Evolutionary conservation across 768 basidiomycete genomes (phyloP).

Genomic region (Rhizopogon salebrosus): DNA sequence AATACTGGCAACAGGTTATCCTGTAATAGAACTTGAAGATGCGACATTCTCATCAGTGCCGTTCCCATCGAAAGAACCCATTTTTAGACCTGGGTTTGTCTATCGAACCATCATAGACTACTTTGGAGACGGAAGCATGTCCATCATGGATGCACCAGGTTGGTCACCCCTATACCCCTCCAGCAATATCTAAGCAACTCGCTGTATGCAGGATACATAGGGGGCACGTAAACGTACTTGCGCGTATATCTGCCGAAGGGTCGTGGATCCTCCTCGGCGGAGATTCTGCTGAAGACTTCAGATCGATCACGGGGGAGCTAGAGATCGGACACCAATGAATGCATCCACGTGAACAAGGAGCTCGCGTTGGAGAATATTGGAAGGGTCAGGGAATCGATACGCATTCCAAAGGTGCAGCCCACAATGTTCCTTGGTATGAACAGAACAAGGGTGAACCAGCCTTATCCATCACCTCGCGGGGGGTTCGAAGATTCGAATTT

Average conservation of each 20-base stretch:
- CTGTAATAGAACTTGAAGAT: constrained; percentile 34
- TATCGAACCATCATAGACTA: constrained; percentile 49
- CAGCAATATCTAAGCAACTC: not conserved
- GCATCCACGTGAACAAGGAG: constrained; percentile 36
- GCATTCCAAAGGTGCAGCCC: constrained; percentile 37
- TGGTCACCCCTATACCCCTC: not conserved
- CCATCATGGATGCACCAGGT: constrained; percentile 51
- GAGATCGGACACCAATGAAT: constrained; percentile 30
- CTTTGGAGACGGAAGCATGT: constrained; percentile 54
- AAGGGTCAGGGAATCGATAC: constrained; percentile 32
- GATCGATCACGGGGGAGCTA: constrained; percentile 41
- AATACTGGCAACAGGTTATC: constrained; percentile 37
- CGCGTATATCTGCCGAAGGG: constrained; percentile 47
- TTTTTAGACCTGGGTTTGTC: constrained; percentile 33
- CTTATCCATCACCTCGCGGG: no score
- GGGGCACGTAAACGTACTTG: constrained; percentile 49
- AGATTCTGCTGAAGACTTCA: constrained; percentile 53
- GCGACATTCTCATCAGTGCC: constrained; percentile 25
- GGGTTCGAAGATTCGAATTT: no score
- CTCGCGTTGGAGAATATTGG: constrained; percentile 36
- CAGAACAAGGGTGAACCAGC: constrained; percentile 34
- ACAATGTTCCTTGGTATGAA: constrained; percentile 47
- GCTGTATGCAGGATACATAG: constrained; percentile 35
- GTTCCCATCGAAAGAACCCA: constrained; percentile 34
- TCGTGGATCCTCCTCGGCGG: constrained; percentile 53